These are phyloP conservation scores for Madurella fahalii DNA, from an alignment of 2,329 filamentous ascomycete species.

Conservation along the genomic window DNA sequence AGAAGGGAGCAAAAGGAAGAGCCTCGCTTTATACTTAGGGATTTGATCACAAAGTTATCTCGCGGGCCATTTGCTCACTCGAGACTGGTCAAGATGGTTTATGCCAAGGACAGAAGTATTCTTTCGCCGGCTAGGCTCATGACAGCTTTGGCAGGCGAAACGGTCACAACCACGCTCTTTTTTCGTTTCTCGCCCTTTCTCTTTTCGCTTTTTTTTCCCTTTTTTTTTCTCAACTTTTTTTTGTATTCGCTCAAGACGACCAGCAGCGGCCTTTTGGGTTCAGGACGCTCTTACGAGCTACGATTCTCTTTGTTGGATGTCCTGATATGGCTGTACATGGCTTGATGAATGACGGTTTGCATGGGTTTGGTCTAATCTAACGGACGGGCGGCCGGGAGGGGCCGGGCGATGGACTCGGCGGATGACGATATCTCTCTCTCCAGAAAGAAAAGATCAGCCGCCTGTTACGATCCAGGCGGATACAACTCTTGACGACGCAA, in stretches of 20 bases:
- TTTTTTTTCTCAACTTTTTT: not conserved
- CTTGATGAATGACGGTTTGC: slow-evolving; percentile 44
- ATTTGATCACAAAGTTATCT: not conserved
- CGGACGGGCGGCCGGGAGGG: not conserved
- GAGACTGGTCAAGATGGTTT: too few relatives aligned
- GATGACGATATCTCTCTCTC: slow-evolving; percentile 13
- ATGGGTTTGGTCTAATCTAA: slow-evolving; percentile 19
- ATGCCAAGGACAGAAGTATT: not conserved
- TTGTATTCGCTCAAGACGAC: slow-evolving; percentile 8
- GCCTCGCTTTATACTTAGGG: not conserved
- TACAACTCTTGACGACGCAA: slow-evolving; percentile 11
- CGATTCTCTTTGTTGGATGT: slow-evolving; percentile 26
- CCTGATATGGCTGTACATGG: slow-evolving; percentile 54
- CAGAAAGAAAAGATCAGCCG: slow-evolving; percentile 16
- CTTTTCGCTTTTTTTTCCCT: not conserved
- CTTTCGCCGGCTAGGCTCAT: not conserved
- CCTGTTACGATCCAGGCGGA: slow-evolving; percentile 21
- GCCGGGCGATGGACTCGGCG: slow-evolving; percentile 8
- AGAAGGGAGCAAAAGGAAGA: not conserved
- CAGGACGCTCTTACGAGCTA: slow-evolving; percentile 24
- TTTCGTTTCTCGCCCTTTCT: not conserved
- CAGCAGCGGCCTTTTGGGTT: slow-evolving; percentile 1
- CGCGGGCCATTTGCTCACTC: too few relatives aligned
- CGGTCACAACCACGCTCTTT: not conserved
- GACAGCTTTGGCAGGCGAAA: not conserved